Base-by-base conservation (phyloP, 306 rosid genomes). In the Sophora flavescens region DNA sequence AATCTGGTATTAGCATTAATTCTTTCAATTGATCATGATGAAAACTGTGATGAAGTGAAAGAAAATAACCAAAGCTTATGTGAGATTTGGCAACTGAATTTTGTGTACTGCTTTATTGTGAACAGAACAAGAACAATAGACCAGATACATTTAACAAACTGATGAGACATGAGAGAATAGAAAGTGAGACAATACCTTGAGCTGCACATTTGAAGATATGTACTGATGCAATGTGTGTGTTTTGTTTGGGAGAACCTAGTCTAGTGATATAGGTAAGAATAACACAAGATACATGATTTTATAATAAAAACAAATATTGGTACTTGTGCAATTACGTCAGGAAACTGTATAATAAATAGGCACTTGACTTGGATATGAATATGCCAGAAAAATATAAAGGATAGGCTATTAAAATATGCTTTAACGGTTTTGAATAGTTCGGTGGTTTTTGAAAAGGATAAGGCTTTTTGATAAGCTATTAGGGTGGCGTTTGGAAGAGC, bases 391-490 rank as follows among this genome's bases (percentile, higher is more conserved):
- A 63, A 76, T 8, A 77, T 63, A 57, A 2, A 41, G 54, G 35
- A 42, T 52, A 50, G 68, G n/a, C 32, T 30, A 54, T 47, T 66
- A 81, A 78, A 60, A 86, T 86, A 77, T 22, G 5, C 36, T 82
- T 80, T 58, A 65, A 83, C 57, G 84, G 87, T 79, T 77, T 83
- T 83, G 82, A 85, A 82, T 75, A 78, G 74, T 50, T 63, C 58
- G 68, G 73, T 92, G 85, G 74, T 68, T 82, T 84, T 81, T 77
- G 80, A 71, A 87, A 88, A 81, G 87, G 96, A 84, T 82, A 86
- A 81, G 87, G 91, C 76, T 81, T 89, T 85, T 84, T 83, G 78
- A 84, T 89, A 86, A 88, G 92, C 72, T 88, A 28, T 2, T 28
- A 28, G 88, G 91, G n/a, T n/a, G n/a, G n/a, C n/a, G n/a, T n/a